Conservation (phyloP, 2,329 filamentous ascomycete genomes). For the Colletotrichum gloeosporioides region DNA sequence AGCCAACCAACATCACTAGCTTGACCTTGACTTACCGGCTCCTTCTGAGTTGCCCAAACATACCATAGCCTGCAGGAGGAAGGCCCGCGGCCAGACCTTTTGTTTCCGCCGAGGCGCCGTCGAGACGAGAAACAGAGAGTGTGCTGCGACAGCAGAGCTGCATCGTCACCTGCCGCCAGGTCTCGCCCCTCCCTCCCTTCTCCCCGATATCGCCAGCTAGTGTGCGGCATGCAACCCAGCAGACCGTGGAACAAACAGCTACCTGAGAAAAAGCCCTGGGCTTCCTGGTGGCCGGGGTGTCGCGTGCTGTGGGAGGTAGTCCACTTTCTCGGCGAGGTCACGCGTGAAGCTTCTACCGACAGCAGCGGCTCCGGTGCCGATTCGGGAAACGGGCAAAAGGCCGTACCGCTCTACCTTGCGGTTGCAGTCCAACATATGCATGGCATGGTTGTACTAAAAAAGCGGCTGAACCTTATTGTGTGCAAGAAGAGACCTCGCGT, state of each 20-base stretch:
- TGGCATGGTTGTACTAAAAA: background rate
- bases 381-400: background rate
- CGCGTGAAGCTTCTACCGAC: background rate
- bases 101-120: background rate
- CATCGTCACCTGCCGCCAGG: background rate
- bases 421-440: background rate
- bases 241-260: background rate
- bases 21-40: background rate
- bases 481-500: background rate
- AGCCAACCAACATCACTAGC: background rate
- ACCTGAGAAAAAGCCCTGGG: background rate
- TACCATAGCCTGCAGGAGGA: background rate
- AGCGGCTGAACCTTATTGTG: background rate
- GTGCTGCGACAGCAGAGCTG: background rate
- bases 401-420: background rate
- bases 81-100: background rate
- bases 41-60: background rate
- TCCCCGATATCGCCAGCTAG: conserved; percentile 7
- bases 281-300: background rate
- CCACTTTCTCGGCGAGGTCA: conserved; percentile 15
- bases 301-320: background rate
- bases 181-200: background rate
- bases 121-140: background rate
- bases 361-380: background rate
- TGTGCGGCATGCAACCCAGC: background rate